phyloP scores from a whole-genome alignment of 1,284 basidiomycete genomes.

The Malassezia yamatoensis region DNA sequence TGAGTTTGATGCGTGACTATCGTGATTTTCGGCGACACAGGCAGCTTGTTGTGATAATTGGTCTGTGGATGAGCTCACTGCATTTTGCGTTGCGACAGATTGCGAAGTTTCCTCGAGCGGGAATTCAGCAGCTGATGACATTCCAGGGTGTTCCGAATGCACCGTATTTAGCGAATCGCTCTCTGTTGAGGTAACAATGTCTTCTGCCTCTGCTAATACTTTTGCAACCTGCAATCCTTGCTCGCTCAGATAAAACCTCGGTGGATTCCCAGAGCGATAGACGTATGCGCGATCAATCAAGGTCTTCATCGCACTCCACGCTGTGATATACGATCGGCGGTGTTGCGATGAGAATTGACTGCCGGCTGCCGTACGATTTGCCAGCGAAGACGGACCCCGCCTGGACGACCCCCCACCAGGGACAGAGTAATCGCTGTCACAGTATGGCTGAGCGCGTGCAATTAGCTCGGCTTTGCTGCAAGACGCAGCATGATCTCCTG shows the following conservation, averaged over 20 bases:
- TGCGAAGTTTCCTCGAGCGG: no score
- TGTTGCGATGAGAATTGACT: constrained; percentile 1
- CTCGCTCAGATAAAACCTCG: constrained; percentile 35
- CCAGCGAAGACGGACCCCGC: constrained; percentile 15
- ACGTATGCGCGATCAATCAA: constrained; percentile 42
- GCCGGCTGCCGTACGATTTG: constrained; percentile 8
- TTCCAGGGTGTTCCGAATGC: no score
- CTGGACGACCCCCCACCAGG: constrained; percentile 16
- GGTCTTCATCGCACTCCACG: constrained; percentile 46
- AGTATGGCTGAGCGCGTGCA: constrained; percentile 30
- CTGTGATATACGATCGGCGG: constrained; percentile 31
- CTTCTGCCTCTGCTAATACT: constrained; percentile 11
- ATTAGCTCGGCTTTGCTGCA: constrained; percentile 38
- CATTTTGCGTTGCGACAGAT: no score
- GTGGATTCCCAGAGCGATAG: constrained; percentile 39
- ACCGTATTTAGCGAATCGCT: no score
- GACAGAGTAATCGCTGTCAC: constrained; percentile 35
- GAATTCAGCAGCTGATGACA: no score
- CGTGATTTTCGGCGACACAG: no score
- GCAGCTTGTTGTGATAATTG: no score
- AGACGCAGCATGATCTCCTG: constrained; percentile 15
- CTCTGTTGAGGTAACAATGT: neutral
- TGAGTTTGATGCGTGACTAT: neutral
- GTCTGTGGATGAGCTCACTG: no score
- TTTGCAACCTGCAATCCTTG: constrained; percentile 33